phyloP scores from a whole-genome alignment of 1,139 yeast genomes.

The Lodderomyces margitis region DNA sequence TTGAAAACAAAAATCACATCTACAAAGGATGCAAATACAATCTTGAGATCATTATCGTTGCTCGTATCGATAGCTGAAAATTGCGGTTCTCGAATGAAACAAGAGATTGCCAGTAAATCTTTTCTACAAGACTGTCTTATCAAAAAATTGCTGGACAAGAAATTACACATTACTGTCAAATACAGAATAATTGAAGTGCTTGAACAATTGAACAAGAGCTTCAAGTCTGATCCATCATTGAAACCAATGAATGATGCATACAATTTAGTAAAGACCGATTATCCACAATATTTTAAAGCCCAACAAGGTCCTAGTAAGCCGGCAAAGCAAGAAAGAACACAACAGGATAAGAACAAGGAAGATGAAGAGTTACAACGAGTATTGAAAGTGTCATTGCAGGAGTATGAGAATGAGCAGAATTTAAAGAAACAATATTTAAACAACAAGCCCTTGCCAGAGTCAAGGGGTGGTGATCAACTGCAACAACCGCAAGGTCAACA shows the following conservation, averaged over 20 bases:
- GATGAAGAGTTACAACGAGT: conserved; percentile 83
- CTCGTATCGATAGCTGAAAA: conserved; percentile 83
- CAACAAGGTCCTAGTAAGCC: conserved; percentile 55
- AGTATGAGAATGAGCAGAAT: conserved; percentile 46
- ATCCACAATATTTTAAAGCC: conserved; percentile 39
- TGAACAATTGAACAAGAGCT: conserved; percentile 57
- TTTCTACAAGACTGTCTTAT: conserved; percentile 58
- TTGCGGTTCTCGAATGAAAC: conserved; percentile 86
- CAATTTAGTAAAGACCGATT: conserved; percentile 38
- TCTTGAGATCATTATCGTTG: conserved; percentile 69
- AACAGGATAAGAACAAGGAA: conserved; percentile 53
- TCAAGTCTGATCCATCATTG: conserved; percentile 72
- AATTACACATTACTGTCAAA: conserved; percentile 69
- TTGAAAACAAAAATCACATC: conserved; percentile 54
- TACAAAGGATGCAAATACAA: conserved; percentile 71
- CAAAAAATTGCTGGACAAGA: conserved; percentile 52
- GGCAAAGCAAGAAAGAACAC: conserved; percentile 51
- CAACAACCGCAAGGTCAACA: conserved; percentile 7
- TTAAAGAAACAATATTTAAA: conserved; percentile 28
- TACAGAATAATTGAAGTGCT: conserved; percentile 64
- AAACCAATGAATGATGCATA: conserved; percentile 67
- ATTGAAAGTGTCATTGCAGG: conserved; percentile 72
- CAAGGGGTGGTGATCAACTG: conserved; percentile 7
- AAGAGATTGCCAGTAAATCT: conserved; percentile 70
- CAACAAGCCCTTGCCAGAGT: conserved; percentile 32